phyloP scores from a whole-genome alignment of 2,329 filamentous ascomycete species.

The Aspergillus transmontanensis region DNA sequence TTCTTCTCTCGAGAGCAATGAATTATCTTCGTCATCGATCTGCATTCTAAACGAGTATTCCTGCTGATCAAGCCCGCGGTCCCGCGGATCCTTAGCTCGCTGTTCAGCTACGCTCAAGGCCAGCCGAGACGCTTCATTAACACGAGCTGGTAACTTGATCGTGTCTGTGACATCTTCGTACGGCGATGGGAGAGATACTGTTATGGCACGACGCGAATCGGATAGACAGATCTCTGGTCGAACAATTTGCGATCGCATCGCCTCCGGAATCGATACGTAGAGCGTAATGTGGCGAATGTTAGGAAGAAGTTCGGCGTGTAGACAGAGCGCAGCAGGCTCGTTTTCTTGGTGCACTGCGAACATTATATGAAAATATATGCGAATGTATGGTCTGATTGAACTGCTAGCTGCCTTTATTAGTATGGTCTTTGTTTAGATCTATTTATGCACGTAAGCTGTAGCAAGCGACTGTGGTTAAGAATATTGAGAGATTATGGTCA shows the following conservation, averaged over 20 bases:
- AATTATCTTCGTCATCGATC: conserved; percentile 45
- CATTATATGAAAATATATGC: not conserved
- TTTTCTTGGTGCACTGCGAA: not conserved
- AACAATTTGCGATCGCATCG: conserved; percentile 10
- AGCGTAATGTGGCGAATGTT: conserved; percentile 64
- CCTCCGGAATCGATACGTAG: conserved; percentile 51
- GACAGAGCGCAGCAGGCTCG: conserved; percentile 29
- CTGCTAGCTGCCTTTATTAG: not conserved
- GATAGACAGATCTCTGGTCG: conserved; percentile 33
- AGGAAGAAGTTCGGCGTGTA: conserved; percentile 63
- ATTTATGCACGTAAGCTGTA: not conserved
- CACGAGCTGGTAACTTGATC: conserved; percentile 52
- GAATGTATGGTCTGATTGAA: not conserved
- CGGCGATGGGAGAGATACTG: conserved; percentile 37
- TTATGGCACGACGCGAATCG: conserved; percentile 38
- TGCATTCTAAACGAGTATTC: conserved; percentile 59
- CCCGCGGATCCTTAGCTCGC: not conserved
- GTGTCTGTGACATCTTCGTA: conserved; percentile 34
- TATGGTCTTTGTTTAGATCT: not conserved
- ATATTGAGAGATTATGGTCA: not conserved
- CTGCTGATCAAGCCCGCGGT: conserved; percentile 25
- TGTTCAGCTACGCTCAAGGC: conserved; percentile 17
- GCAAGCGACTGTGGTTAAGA: not conserved
- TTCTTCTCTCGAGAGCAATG: conserved; percentile 21
- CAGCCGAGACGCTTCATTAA: conserved; percentile 30